Conservation (phyloP, 352 stramenopile genomes). For the Plasmopara muralis region DNA sequence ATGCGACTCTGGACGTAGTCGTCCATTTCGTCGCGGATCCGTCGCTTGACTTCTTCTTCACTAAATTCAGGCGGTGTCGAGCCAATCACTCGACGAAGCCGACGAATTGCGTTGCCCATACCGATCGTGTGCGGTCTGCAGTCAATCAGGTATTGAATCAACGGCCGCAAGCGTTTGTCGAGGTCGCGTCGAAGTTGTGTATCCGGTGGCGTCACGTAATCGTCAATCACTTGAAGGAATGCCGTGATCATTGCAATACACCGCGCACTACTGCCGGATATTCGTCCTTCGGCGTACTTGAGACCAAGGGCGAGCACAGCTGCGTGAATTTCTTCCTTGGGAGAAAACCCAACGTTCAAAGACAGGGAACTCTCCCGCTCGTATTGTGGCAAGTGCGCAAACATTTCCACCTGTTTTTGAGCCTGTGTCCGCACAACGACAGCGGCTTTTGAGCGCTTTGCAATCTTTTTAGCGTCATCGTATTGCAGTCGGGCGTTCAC, state of each 20-base stretch:
- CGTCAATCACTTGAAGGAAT: constrained; percentile 87
- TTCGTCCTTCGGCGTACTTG: constrained; percentile 87
- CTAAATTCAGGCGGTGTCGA: constrained; percentile 81
- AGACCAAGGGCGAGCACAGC: constrained; percentile 87
- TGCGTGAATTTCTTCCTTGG: constrained; percentile 82
- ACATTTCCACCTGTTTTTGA: constrained; percentile 79
- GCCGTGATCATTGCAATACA: constrained; percentile 92
- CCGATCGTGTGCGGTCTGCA: constrained; percentile 90
- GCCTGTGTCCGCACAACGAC: constrained; percentile 67
- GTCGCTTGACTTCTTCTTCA: constrained; percentile 78
- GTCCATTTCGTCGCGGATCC: constrained; percentile 88
- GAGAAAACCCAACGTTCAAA: constrained; percentile 64
- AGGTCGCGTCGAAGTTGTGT: constrained; percentile 82
- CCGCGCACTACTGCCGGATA: constrained; percentile 87
- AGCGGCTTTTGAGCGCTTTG: constrained; percentile 58
- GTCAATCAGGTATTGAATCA: constrained; percentile 94
- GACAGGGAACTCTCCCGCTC: constrained; percentile 73
- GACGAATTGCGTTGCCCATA: constrained; percentile 94
- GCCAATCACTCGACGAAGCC: constrained; percentile 85
- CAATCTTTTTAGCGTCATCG: constrained; percentile 75
- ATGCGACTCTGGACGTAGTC: constrained; percentile 93
- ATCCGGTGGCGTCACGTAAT: constrained; percentile 79
- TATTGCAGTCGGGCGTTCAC: constrained; percentile 65
- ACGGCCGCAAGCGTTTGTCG: constrained; percentile 86
- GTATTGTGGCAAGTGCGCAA: constrained; percentile 82